Base-by-base conservation (phyloP, 2,329 filamentous ascomycete species). In the Colletotrichum plurivorum region DNA sequence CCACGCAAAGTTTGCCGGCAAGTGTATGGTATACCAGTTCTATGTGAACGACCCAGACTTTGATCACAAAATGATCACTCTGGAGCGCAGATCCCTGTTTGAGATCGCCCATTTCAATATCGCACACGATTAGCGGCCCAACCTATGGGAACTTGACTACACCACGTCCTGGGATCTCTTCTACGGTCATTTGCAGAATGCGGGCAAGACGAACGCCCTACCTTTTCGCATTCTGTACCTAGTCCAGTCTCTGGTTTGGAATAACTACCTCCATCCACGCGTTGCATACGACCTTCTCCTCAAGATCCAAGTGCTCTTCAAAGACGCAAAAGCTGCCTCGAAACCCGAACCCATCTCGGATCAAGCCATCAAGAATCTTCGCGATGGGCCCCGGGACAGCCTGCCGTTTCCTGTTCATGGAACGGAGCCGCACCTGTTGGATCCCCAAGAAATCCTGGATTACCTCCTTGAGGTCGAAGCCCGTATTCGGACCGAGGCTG, bases 141-240 rank as follows among this genome's bases (percentile, higher is more conserved):
- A 41, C 9, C 13, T 49, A 1, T 62, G 62, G 2, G 51, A 48
- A 41, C 48, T 69, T 3, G 58, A 73, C 15, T 73, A 75, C 46
- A 74, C 75, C 36, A 56, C 60, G n/a, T 63, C 67, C 60, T 72
- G 73, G 58, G 73, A 83, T 73, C 55, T 49, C 4, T 64, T 71
- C 25, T 59, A 70, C 12, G 16, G 43, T 4, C 18, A 36, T 7
- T 8, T 71, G 27, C 20, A 25, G 9, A 15, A 43, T 15, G 46
- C 54, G 5, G 69, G 31, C 10, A 8, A 55, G 18, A 76, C 76
- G 25, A 63, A 80, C 9, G 64, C 79, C 4, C 66, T 88, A 65
- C 79, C 87, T 5, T 93, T 90, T 71, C 76, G 79, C 0, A 74
- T 90, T 1, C 81, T 88, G 6, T 92, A 89, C 73, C 90, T 93